These are phyloP conservation scores for Elsinoe ampelina DNA, from an alignment of 2,329 filamentous ascomycete genomes.

Conservation along the genomic window DNA sequence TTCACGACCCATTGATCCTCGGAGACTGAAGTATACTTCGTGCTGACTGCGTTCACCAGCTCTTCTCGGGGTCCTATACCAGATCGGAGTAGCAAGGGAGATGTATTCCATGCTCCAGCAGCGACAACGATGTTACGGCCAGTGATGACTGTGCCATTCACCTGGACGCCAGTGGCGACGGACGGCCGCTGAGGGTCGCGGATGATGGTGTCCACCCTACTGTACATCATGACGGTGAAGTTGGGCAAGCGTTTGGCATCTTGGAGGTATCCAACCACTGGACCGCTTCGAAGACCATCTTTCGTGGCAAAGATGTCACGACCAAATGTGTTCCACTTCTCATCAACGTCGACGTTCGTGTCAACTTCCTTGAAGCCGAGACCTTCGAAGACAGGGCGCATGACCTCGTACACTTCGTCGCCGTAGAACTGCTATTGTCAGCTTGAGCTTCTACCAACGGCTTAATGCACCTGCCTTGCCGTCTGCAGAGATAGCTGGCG, in stretches of 20 bases:
- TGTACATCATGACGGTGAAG: conserved; percentile 38
- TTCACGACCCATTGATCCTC: background rate
- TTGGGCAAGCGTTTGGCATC: conserved; percentile 33
- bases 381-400: background rate
- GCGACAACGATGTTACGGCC: conserved; percentile 31
- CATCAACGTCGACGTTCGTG: conserved; percentile 3
- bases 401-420: conserved; percentile 1
- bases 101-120: conserved; percentile 26
- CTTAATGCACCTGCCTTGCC: background rate
- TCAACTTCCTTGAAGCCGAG: background rate
- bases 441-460: background rate
- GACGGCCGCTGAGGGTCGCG: conserved; percentile 31
- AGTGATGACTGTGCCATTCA: conserved; percentile 22
- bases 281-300: conserved; percentile 43
- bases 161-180: conserved; percentile 36
- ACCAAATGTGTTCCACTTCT: conserved; percentile 42
- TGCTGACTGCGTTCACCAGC: background rate
- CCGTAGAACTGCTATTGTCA: background rate
- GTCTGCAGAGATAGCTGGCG: background rate
- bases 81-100: conserved; percentile 31
- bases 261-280: conserved; percentile 43
- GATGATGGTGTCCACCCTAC: conserved; percentile 27
- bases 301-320: conserved; percentile 42
- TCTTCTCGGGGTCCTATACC: conserved; percentile 26
- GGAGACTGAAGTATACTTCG: background rate